These are phyloP conservation scores for Ilex paraguariensis DNA, from an alignment of 305 asterid species.

Conservation along the genomic window DNA sequence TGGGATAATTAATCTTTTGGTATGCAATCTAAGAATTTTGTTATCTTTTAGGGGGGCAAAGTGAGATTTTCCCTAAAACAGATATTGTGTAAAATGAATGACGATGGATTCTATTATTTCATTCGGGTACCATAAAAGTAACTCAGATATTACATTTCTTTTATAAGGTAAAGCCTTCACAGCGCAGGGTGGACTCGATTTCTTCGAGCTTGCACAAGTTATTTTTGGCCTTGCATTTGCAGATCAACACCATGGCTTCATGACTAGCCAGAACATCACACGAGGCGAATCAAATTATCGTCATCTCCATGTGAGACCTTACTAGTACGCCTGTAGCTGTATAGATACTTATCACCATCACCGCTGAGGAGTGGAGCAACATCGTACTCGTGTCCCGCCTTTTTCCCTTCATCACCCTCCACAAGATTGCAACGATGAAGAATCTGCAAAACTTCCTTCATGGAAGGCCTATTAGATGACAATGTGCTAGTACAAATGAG, in stretches of 20 bases:
- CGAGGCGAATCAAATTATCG: conserved; percentile 15
- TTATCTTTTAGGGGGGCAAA: too few relatives aligned
- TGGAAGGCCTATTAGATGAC: conserved; percentile 74
- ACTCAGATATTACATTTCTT: background rate
- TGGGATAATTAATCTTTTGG: too few relatives aligned
- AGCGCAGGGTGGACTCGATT: too few relatives aligned
- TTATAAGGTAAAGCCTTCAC: background rate
- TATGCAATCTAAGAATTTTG: too few relatives aligned
- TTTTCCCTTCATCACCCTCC: conserved; percentile 19
- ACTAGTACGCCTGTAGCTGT: conserved; percentile 28
- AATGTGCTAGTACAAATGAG: conserved; percentile 65
- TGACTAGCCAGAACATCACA: background rate
- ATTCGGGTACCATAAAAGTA: background rate
- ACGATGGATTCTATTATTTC: too few relatives aligned
- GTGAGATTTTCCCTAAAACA: too few relatives aligned
- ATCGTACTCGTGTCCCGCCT: conserved; percentile 30
- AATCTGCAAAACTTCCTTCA: conserved; percentile 71
- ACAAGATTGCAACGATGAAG: conserved; percentile 36
- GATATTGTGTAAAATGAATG: too few relatives aligned
- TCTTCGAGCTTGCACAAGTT: background rate
- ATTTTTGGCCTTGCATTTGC: background rate
- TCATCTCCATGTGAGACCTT: conserved; percentile 29
- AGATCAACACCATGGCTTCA: background rate
- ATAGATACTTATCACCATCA: conserved; percentile 31
- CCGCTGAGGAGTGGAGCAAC: conserved; percentile 52